These are phyloP conservation scores for Paramecium bursaria DNA, from an alignment of 73 alveolate genomes.

Conservation along the genomic window DNA sequence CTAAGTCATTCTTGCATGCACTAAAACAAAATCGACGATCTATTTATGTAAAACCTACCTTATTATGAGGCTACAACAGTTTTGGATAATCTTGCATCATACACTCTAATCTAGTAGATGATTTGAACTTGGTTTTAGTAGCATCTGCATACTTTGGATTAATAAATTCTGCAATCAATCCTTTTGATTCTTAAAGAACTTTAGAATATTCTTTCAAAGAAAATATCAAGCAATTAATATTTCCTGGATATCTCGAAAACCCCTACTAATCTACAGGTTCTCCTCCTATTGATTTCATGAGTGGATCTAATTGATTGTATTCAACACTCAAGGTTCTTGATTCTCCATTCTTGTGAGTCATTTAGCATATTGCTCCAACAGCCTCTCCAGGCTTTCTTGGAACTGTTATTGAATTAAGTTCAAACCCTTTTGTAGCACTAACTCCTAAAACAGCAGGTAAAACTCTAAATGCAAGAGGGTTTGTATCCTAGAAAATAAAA, in stretches of 20 bases:
- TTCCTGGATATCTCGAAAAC: slow-evolving; percentile 94
- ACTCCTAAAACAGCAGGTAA: slow-evolving; percentile 92
- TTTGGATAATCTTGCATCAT: slow-evolving; percentile 99
- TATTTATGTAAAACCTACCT: slow-evolving; percentile 92
- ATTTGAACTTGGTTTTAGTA: slow-evolving; percentile 87
- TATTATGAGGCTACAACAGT: slow-evolving; percentile 79
- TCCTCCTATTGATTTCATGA: slow-evolving; percentile 88
- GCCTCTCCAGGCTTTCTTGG: slow-evolving; percentile 96
- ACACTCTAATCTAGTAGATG: slow-evolving; percentile 98
- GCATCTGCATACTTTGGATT: slow-evolving; percentile 98
- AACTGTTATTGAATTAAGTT: slow-evolving; percentile 84
- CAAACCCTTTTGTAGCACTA: slow-evolving; percentile 75
- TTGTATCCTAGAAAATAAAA: slow-evolving; percentile 95
- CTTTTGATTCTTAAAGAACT: slow-evolving; percentile 86
- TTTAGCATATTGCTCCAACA: slow-evolving; percentile 87
- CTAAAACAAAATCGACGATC: slow-evolving; percentile 96
- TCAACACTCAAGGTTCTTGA: slow-evolving; percentile 91
- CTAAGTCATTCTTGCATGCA: slow-evolving; percentile 95
- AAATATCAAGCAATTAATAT: slow-evolving; percentile 84
- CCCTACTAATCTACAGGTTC: slow-evolving; percentile 94
- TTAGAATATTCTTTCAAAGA: slow-evolving; percentile 79
- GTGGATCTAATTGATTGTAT: slow-evolving; percentile 95
- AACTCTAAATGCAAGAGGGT: slow-evolving; percentile 92
- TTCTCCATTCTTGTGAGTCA: slow-evolving; percentile 75
- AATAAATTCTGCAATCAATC: slow-evolving; percentile 98